Base-by-base conservation (phyloP, 345 rosid species). In the Cardiospermum halicacabum region DNA sequence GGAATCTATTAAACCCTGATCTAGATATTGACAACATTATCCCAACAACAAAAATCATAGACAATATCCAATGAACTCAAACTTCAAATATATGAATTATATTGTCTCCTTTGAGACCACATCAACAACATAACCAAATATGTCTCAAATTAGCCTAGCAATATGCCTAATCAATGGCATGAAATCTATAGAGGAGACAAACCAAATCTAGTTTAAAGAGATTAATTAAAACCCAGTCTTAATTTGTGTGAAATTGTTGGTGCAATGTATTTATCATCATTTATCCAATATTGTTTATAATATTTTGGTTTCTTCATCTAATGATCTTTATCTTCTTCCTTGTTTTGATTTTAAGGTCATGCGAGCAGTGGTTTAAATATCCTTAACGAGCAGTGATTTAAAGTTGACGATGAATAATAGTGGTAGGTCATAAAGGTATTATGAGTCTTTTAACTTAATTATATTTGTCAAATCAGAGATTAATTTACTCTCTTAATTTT, bases 261-360 rank as follows among this genome's bases (percentile, higher is more conserved):
- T 62, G 11, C 72, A 69, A 51, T 37, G 76, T 68, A 78, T 71
- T n/a, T 11, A 34, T 34, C 10, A 34, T 34, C 51, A 47, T 47
- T n/a, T 47, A 47, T 47, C 51, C 51, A 18, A 3, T 47, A 8
- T 34, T 45, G 19, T 45, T 11, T 6, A 5, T 45, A n/a, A n/a
- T n/a, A 31, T 15, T 42, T 27, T 28, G 37, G 22, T 39, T n/a
- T 25, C 63, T 36, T 47, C 24, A 50, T 70, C 69, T 64, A 59
- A 40, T 53, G 53, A 25, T 78, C n/a, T 47, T n/a, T 43, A 47
- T 66, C 72, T 55, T 62, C 43, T 51, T 71, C 60, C 19, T 49
- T 47, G 57, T 64, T 45, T 5, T 39, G n/a, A n/a, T n/a, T n/a
- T n/a, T n/a, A n/a, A n/a, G n/a, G n/a, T n/a, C n/a, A n/a, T n/a